phyloP scores from a whole-genome alignment of 305 asterid genomes.

The Solanum hybrid region DNA sequence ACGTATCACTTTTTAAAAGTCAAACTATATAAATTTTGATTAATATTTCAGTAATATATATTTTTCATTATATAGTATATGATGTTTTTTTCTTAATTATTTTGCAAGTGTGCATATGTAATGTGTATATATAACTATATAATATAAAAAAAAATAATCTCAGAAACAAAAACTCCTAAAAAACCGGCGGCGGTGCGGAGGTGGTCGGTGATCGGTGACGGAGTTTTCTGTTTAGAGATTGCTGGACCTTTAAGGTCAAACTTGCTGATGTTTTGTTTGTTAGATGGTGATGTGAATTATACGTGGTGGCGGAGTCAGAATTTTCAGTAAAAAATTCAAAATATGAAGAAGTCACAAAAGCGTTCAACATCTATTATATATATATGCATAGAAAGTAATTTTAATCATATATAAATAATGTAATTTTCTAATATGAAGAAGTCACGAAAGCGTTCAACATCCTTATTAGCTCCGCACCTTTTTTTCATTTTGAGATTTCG shows the following conservation, averaged over 20 bases:
- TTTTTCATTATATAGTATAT: too few relatives aligned
- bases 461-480: not conserved
- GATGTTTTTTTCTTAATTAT: not conserved
- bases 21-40: not conserved
- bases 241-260: not conserved
- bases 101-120: not conserved
- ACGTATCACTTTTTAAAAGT: not conserved
- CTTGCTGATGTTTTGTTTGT: not conserved
- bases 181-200: not conserved
- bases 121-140: not conserved
- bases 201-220: not conserved
- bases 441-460: too few relatives aligned
- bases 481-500: not conserved
- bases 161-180: not conserved
- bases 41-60: not conserved
- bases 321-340: accelerated
- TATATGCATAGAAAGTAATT: too few relatives aligned
- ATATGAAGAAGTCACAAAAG: not conserved
- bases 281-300: not conserved
- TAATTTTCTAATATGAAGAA: too few relatives aligned
- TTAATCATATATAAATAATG: not conserved
- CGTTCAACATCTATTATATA: too few relatives aligned
- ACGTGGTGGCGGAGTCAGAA: not conserved
- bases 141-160: too few relatives aligned
- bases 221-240: not conserved